Percentiles rank a stretch among this genome's conserved stretches.
These are phyloP conservation scores for Thermomyces lanuginosus DNA, from an alignment of 2,329 filamentous ascomycete species.

Conservation along the genomic window DNA sequence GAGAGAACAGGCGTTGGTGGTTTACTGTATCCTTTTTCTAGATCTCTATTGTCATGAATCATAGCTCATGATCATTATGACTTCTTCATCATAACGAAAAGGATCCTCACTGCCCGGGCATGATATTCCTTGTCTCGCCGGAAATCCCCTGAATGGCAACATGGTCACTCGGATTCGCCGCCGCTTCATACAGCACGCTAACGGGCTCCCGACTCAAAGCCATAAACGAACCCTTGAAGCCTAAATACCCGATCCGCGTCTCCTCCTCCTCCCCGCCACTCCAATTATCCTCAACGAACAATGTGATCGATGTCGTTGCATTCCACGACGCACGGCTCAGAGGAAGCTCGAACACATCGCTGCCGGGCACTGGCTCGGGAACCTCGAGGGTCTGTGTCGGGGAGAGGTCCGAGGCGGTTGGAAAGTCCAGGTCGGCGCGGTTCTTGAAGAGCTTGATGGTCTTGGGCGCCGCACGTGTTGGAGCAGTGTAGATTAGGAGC, in stretches of 20 bases:
- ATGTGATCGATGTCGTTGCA: constrained; percentile 59
- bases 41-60: too few relatives aligned
- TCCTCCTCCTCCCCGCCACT: constrained; percentile 62
- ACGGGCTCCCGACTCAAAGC: constrained; percentile 64
- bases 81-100: too few relatives aligned
- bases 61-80: too few relatives aligned
- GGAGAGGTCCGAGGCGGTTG: constrained; percentile 48
- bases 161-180: constrained; percentile 82
- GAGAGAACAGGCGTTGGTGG: too few relatives aligned
- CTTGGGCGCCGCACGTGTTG: constrained; percentile 52
- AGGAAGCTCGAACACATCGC: constrained; percentile 65
- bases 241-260: constrained; percentile 64
- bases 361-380: constrained; percentile 45
- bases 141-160: constrained; percentile 30
- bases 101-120: constrained; percentile 27
- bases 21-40: too few relatives aligned
- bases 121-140: constrained; percentile 22
- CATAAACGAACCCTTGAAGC: constrained; percentile 92
- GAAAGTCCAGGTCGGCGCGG: constrained; percentile 72
- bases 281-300: constrained; percentile 92
- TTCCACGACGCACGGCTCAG: constrained; percentile 82
- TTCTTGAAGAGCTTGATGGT: constrained; percentile 83
- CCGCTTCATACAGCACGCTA: constrained; percentile 83
- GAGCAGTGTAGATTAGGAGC: constrained; percentile 67
- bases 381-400: constrained; percentile 65